Base-by-base conservation (phyloP, 1,284 basidiomycete genomes). In the Fomitopsis pinicola region DNA sequence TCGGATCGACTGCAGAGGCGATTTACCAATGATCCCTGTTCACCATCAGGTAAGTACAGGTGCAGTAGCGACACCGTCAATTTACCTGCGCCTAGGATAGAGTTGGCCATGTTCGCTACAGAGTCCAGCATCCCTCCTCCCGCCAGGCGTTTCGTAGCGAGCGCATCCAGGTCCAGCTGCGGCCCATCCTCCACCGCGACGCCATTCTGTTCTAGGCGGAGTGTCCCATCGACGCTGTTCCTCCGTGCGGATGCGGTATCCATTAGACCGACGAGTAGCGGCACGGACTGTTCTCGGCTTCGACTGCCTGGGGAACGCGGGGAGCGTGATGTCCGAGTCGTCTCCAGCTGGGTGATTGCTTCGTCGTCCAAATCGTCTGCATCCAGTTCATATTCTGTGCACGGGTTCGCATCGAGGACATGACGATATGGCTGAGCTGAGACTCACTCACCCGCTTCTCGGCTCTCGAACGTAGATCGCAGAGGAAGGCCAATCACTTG, bases 71-170 rank as follows among this genome's bases (percentile, higher is more conserved):
- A 53, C 28, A 19, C 35, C 22, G 19, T 42, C 56, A 48, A 61
- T 57, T 17, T 55, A 91, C 94, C 94, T 70, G 97, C 97, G 46
- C 97, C 97, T 28, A 99, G 80, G 58, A 99, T 98, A 6, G 94
- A 96, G 74, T 99, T 99, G 35, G 95, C 94, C 94, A 95, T 95
- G 70, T 95, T 95, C 26, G 92, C 92, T 57, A 95, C 84, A 7
- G 91, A 94, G 68, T 94, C 91, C 2, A 95, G 56, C 75, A 96
- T 77, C 0, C 89, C 88, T 33, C 94, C 94, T 28, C 93, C 93
- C 2, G 87, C 82, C 60, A 78, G 80, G 54, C 81, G 80, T 71
- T 89, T 90, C 44, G 83, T 80, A 30, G 84, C 84, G 33, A 92
- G 73, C 63, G 86, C 86, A 40, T 89, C 87, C 59, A 92, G 73